Evolutionary conservation across 225 moss, liverwort and hornwort genomes (phyloP).

Genomic region (Ulota crispa): DNA sequence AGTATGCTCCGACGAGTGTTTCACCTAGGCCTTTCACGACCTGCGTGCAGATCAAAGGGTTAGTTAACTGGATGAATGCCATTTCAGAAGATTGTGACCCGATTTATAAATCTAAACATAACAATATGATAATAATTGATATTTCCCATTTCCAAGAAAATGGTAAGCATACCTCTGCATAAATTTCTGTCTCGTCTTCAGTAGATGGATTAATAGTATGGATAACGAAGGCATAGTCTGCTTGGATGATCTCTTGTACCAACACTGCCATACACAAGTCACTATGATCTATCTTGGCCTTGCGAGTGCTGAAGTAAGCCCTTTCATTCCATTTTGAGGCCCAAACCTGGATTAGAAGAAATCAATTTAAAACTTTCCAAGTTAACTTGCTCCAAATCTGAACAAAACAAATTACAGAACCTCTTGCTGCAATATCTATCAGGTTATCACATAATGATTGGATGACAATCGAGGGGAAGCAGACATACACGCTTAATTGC

Average conservation of each 20-base stretch:
- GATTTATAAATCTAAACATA: not conserved
- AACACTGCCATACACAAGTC: constrained; percentile 96
- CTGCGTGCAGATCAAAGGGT: constrained; percentile 39
- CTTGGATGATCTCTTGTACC: constrained; percentile 89
- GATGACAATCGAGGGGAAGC: not conserved
- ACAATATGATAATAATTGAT: not conserved
- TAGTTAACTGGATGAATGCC: not conserved
- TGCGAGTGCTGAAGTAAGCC: constrained; percentile 94
- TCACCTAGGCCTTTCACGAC: constrained; percentile 93
- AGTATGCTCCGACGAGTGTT: constrained; percentile 95
- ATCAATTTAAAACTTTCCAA: constrained; percentile 5
- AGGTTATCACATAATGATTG: not conserved
- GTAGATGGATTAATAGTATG: constrained; percentile 91
- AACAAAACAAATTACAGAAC: not conserved
- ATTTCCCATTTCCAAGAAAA: not conserved
- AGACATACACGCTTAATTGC: constrained; percentile 53
- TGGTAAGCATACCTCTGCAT: constrained; percentile 67
- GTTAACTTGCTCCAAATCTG: not conserved
- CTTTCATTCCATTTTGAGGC: constrained; percentile 98
- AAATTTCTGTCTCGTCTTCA: constrained; percentile 75
- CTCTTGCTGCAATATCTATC: not conserved
- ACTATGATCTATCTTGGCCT: constrained; percentile 86
- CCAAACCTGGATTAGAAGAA: constrained; percentile 68
- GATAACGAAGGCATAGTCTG: constrained; percentile 93
- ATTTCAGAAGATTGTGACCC: not conserved